Percentiles rank a stretch among this genome's conserved stretches.
phyloP scores from a whole-genome alignment of 2,329 filamentous ascomycete species.

The Trichoderma sp. region DNA sequence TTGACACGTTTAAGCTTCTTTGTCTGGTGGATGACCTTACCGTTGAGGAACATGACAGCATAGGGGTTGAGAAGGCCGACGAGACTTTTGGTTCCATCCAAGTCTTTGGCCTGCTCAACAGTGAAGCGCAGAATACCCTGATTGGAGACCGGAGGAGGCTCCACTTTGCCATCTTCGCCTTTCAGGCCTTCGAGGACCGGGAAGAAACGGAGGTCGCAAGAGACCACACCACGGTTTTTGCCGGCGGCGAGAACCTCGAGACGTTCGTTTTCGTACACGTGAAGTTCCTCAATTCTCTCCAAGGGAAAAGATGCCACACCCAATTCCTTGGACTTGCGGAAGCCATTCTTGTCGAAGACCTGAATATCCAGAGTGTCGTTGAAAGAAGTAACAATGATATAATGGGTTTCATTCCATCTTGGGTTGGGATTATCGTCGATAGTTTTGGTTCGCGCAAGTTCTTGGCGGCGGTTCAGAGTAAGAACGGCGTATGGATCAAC shows the following conservation, averaged over 20 bases:
- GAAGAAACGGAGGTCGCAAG: conserved; percentile 89
- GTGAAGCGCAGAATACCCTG: conserved; percentile 93
- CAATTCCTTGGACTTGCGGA: conserved; percentile 93
- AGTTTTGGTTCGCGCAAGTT: conserved; percentile 85
- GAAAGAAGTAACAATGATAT: conserved; percentile 89
- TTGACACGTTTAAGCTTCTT: conserved; percentile 96
- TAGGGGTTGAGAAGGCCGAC: conserved; percentile 92
- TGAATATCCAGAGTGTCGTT: conserved; percentile 83
- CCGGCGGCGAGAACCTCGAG: conserved; percentile 83
- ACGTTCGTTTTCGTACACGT: conserved; percentile 78
- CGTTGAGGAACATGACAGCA: conserved; percentile 81
- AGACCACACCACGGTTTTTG: conserved; percentile 75
- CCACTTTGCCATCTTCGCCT: conserved; percentile 71
- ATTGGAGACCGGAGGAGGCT: conserved; percentile 82
- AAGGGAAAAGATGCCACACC: conserved; percentile 82
- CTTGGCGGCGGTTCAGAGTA: conserved; percentile 77
- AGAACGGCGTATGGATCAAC: conserved; percentile 87
- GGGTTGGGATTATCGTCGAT: conserved; percentile 82
- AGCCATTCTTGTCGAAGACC: conserved; percentile 91
- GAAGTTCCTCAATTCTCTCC: conserved; percentile 74
- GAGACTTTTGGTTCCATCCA: conserved; percentile 88
- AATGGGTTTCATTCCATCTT: conserved; percentile 94
- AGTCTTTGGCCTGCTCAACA: conserved; percentile 92
- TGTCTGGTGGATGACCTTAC: conserved; percentile 84
- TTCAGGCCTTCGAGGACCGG: conserved; percentile 76